Base-by-base conservation (phyloP, 495 filamentous ascomycete genomes). In the Amorphotheca resinae region DNA sequence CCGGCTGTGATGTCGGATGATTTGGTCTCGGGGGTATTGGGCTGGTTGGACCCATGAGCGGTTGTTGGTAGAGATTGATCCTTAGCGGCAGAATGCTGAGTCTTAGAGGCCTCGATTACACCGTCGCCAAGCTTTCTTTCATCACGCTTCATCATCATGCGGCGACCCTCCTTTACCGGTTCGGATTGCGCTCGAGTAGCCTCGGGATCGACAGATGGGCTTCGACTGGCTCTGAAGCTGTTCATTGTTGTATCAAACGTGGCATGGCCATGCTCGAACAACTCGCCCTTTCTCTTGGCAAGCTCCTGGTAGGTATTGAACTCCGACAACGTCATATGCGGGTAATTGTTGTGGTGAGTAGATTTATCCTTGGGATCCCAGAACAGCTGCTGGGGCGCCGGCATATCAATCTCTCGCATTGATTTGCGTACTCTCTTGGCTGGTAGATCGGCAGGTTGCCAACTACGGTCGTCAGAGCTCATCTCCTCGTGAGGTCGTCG, bases 251-350 rank as follows among this genome's bases (percentile, higher is more conserved):
- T 38, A n/a, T 57, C 54, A 22, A 57, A 57, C 12, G 41, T 49
- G 20, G 43, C 46, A 9, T 45, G 15, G 17, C 54, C 54, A 31
- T 32, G 45, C 6, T 36, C 49, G 38, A 74, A 74, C 33, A 62
- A 52, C 46, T 76, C 70, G 0, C 57, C 58, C 40, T 67, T 58
- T 6, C 51, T 52, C 22, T 55, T 33, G 1, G 69, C 68, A 14
- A 62, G 65, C 4, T 45, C 23, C 39, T 62, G 53, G 48, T 69
- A 72, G 0, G 61, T 65, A 18, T 62, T 57, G 15, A 61, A 63
- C 26, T 76, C 67, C 9, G 67, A 59, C 44, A 63, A 58, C 2
- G 62, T 69, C 70, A 76, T 76, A 44, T 67, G 64, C 2, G 72
- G 72, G 44, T 76, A 76, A 23, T 62, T 44, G 12, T 70, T 52